phyloP scores from a whole-genome alignment of 2,329 filamentous ascomycete genomes.

The Sporothrix brunneoviolacea region DNA sequence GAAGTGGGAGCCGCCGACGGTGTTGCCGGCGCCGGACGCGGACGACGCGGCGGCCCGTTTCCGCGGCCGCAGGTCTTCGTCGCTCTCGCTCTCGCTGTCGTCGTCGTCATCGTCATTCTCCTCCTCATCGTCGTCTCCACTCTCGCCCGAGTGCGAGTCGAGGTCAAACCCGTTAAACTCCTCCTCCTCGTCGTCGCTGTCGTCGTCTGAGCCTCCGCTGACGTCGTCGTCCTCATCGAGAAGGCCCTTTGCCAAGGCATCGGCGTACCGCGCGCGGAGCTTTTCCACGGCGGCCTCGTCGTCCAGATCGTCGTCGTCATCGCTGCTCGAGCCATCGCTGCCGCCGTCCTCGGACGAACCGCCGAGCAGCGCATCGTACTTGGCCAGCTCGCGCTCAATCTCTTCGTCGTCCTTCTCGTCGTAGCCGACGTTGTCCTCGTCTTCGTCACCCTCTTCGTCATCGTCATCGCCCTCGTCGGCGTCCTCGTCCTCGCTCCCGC shows the following conservation, averaged over 20 bases:
- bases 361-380: constrained; percentile 8
- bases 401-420: constrained; percentile 24
- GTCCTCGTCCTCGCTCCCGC: neutral
- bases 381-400: constrained; percentile 13
- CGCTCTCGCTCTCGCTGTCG: constrained; percentile 13
- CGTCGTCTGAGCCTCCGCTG: constrained; percentile 18
- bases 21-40: neutral
- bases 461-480: no score
- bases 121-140: neutral
- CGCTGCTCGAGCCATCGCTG: neutral
- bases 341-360: constrained; percentile 18
- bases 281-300: constrained; percentile 10
- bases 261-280: constrained; percentile 9
- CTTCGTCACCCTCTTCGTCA: constrained; percentile 25
- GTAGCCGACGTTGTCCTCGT: constrained; percentile 28
- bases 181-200: constrained; percentile 18
- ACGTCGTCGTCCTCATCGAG: constrained; percentile 17
- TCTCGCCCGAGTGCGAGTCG: neutral
- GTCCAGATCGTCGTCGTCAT: neutral
- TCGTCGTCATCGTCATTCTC: neutral
- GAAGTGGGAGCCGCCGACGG: constrained; percentile 47
- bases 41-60: constrained; percentile 2
- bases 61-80: constrained; percentile 9
- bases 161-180: constrained; percentile 2
- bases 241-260: constrained; percentile 27